Evolutionary conservation across 345 rosid species (phyloP).

Genomic region (Gynandropsis gynandra): DNA sequence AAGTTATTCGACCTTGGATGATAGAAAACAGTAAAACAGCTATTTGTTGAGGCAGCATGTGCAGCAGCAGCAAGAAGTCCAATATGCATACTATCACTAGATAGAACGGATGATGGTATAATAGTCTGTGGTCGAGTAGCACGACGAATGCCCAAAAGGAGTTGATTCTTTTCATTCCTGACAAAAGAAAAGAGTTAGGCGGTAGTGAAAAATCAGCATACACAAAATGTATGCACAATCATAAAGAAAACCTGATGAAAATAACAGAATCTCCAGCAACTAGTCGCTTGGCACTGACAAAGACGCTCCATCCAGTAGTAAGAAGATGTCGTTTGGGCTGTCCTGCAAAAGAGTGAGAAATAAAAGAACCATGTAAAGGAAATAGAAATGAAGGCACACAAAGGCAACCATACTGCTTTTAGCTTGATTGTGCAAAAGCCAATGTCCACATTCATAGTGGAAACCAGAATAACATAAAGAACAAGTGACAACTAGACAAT

Average conservation of each 20-base stretch:
- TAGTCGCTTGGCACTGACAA: constrained; percentile 42
- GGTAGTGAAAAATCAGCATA: background rate
- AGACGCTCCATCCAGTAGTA: constrained; percentile 45
- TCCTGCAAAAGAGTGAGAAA: constrained; percentile 26
- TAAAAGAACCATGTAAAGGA: constrained; percentile 1
- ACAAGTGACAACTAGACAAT: too few species aligned
- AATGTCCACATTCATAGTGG: too few species aligned
- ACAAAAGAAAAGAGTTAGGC: background rate
- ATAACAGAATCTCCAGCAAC: constrained; percentile 43
- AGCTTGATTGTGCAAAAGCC: background rate
- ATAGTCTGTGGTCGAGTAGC: constrained; percentile 39
- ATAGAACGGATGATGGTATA: constrained; percentile 39
- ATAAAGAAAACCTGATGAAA: constrained; percentile 32
- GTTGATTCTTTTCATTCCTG: constrained; percentile 45
- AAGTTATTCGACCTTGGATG: constrained; percentile 32
- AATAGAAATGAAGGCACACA: background rate
- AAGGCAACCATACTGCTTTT: background rate
- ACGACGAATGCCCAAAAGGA: constrained; percentile 38
- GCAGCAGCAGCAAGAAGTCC: constrained; percentile 51
- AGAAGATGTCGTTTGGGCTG: constrained; percentile 46
- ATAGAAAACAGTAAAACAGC: constrained; percentile 38
- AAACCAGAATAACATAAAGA: too few species aligned
- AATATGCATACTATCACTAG: constrained; percentile 47
- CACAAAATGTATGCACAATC: background rate
- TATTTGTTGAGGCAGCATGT: constrained; percentile 43